Base-by-base conservation (phyloP, 768 basidiomycete species). In the Amanita brunnescens region DNA sequence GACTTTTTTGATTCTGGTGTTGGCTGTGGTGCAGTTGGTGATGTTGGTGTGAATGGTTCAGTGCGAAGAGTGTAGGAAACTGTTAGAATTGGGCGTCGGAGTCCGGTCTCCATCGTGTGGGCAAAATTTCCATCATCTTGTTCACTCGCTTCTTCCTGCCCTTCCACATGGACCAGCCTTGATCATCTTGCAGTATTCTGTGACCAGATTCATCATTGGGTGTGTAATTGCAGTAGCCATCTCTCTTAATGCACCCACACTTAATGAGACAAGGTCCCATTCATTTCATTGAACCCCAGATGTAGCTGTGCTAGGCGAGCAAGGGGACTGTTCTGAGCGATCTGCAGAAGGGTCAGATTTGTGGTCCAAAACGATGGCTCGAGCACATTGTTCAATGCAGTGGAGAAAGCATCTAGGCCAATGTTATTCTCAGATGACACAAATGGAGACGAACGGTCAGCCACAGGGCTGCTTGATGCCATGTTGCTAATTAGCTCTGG, bases 241-340 rank as follows among this genome's bases (percentile, higher is more conserved):
- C 51, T 71, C 71, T 37, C 79, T 72, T 5, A 88, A 88, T 10
- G 86, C 81, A 48, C 76, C 76, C 52, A 85, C 81, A 48, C 76
- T 76, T 52, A 88, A 79, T 6, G 86, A 81, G 44, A 89, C 78
- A 35, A 76, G 70, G 55, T 88, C 87, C 88, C 88, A 90, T 6
- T 87, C 68, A 16, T 61, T 59, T 34, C 57, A 63, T 32, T 76
- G 74, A 39, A 57, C 23, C 41, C 24, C 41, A 5, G 41, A 29
- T 23, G 42, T 66, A 23, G 67, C 66, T 34, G 61, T 58, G 12
- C 63, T 62, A 14, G 62, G 55, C 35, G 61, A 62, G 52, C 57
- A 52, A 44, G 59, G 63, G n/a, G 39, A 9, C 21, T 21, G 16
- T 29, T 29, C 26, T 4, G 26, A 16, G 21, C 10, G 21, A 21